Percentiles rank a stretch among this genome's conserved stretches.
Evolutionary conservation across 2,329 filamentous ascomycete species (phyloP).

Genomic region (Cordyceps militaris): DNA sequence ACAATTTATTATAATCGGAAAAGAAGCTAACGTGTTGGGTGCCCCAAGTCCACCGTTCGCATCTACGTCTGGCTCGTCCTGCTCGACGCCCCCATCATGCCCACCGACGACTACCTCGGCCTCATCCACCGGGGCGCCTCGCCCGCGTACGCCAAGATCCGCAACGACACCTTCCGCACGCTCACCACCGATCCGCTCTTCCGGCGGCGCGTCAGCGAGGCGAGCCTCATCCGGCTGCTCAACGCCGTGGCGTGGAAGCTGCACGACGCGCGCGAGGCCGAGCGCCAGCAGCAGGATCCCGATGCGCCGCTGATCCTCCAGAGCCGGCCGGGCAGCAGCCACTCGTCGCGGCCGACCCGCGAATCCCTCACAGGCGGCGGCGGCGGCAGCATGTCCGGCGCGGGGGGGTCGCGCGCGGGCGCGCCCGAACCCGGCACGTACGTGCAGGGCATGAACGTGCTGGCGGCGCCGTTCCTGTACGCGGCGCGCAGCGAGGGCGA

Average conservation of each 20-base stretch:
- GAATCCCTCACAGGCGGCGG: not conserved
- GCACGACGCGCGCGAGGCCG: slow-evolving; percentile 63
- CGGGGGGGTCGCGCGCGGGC: slow-evolving; percentile 16
- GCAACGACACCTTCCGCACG: slow-evolving; percentile 96
- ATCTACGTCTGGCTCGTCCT: slow-evolving; percentile 97
- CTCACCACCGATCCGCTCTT: slow-evolving; percentile 96
- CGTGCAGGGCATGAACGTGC: slow-evolving; percentile 97
- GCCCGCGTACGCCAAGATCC: slow-evolving; percentile 92
- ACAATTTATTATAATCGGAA: not conserved
- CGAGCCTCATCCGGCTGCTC: slow-evolving; percentile 84
- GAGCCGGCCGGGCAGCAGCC: slow-evolving; percentile 8
- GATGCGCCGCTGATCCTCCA: not conserved
- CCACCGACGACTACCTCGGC: slow-evolving; percentile 80
- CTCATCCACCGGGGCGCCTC: slow-evolving; percentile 91
- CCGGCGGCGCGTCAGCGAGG: slow-evolving; percentile 88
- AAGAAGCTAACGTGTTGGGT: not conserved
- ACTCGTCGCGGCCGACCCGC: slow-evolving; percentile 1
- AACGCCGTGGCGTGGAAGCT: slow-evolving; percentile 94
- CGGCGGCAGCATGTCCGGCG: slow-evolving; percentile 1
- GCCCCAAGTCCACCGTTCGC: slow-evolving; percentile 69
- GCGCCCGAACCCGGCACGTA: slow-evolving; percentile 71
- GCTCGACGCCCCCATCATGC: slow-evolving; percentile 76
- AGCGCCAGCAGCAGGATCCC: slow-evolving; percentile 21
- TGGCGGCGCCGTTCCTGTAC: slow-evolving; percentile 92
- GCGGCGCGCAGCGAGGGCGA: slow-evolving; percentile 90